Percentiles rank a stretch among this genome's conserved stretches.
Evolutionary conservation across 108 stramenopile genomes (phyloP).

Genomic region (Thalassiosira profunda): DNA sequence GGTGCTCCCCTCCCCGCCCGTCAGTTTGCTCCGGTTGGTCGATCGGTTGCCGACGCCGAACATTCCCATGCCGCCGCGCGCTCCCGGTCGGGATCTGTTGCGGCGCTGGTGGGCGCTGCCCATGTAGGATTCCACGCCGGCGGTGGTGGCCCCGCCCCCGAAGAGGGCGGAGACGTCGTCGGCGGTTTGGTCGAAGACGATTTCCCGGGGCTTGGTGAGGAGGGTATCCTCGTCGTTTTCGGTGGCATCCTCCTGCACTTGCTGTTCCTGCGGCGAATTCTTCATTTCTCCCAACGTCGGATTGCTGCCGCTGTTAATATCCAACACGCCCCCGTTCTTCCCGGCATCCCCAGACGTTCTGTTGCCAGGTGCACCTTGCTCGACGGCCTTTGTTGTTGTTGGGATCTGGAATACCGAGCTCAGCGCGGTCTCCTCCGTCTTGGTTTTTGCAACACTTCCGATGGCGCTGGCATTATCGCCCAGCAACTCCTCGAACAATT

Average conservation of each 20-base stretch:
- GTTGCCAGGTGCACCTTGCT: background rate
- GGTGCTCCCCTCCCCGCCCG: background rate
- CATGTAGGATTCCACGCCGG: background rate
- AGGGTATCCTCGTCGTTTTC: conserved; percentile 25
- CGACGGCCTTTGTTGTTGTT: background rate
- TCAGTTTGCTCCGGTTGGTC: no score
- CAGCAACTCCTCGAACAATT: conserved; percentile 23
- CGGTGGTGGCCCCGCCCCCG: conserved; percentile 7
- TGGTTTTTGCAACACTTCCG: background rate
- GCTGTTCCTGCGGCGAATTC: background rate
- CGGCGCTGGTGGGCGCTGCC: conserved; percentile 1
- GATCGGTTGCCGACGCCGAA: no score
- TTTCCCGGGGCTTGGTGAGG: conserved; percentile 43
- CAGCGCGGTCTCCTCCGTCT: conserved; percentile 26
- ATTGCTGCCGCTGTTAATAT: background rate
- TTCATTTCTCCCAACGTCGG: background rate
- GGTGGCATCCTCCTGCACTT: conserved; percentile 1
- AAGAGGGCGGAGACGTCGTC: conserved; percentile 42
- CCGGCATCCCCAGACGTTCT: background rate
- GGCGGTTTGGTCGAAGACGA: conserved; percentile 11
- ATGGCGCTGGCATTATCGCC: conserved; percentile 29
- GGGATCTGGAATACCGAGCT: conserved; percentile 18
- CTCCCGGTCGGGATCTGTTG: background rate
- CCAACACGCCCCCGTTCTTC: background rate
- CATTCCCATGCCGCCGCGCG: background rate